Conservation (phyloP, 2,329 filamentous ascomycete genomes). For the Trichoderma simmonsii region DNA sequence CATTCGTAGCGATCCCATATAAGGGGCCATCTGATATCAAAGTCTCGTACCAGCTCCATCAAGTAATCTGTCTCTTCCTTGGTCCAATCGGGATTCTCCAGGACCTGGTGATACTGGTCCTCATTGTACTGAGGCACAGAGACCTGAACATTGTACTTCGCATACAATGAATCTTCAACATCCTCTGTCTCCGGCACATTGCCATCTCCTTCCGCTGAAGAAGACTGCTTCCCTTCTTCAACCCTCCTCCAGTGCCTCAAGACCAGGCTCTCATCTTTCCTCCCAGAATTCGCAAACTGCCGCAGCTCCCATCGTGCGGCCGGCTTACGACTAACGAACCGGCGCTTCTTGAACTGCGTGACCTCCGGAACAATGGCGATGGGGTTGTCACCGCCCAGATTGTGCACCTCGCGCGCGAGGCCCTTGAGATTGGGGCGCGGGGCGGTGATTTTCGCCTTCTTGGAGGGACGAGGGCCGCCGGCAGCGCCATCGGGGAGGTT, state of each 20-base stretch:
- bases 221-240: slow-evolving; percentile 42
- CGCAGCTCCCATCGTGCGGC: slow-evolving; percentile 63
- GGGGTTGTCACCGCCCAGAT: slow-evolving; percentile 62
- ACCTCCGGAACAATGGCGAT: slow-evolving; percentile 64
- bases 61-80: slow-evolving; percentile 94
- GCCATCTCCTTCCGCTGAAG: slow-evolving; percentile 25
- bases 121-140: slow-evolving; percentile 79
- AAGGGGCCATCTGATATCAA: slow-evolving; percentile 84
- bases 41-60: slow-evolving; percentile 69
- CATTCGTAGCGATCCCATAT: slow-evolving; percentile 93
- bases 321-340: slow-evolving; percentile 53
- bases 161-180: slow-evolving; percentile 63
- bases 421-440: slow-evolving; percentile 61
- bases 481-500: slow-evolving; percentile 64
- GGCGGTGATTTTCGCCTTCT: slow-evolving; percentile 69
- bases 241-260: slow-evolving; percentile 77
- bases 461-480: slow-evolving; percentile 55
- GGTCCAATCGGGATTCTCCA: slow-evolving; percentile 77
- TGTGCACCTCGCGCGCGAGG: slow-evolving; percentile 63
- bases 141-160: slow-evolving; percentile 83
- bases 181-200: slow-evolving; percentile 31
- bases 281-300: slow-evolving; percentile 74
- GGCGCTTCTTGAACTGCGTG: slow-evolving; percentile 57
- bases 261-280: slow-evolving; percentile 63
- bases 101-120: slow-evolving; percentile 75